Evolutionary conservation across 768 basidiomycete species (phyloP), one percentile per base, ranked within the genome.

Genomic region (Suillus weaverae): DNA sequence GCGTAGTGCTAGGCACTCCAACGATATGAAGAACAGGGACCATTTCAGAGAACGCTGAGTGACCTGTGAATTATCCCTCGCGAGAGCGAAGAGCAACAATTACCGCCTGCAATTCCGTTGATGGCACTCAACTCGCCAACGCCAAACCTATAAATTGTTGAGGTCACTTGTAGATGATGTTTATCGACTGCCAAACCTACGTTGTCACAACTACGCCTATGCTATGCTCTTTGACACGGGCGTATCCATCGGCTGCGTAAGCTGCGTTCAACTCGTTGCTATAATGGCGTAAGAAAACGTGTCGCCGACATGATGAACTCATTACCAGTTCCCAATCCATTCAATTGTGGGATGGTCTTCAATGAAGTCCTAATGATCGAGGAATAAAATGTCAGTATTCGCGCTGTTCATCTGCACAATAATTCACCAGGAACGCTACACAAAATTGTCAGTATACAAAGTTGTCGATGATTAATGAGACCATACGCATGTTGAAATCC

Each of bases 181-280:
- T 14, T 35, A 33, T 33, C 39, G 5, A 43, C 2, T 22, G 5
- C n/a, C 14, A 38, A 16, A 71, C 80, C n/a, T 70, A 90, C 89
- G 91, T 97, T 13, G 95, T 97, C 38, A 85, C 76, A 5, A 95
- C 76, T 9, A 87, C 92, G 59, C 91, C 92, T 56, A 94, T 78
- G 69, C 85, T 82, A 55, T 82, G 79, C 59, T 89, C 86, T 68
- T 94, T 96, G 61, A 95, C 88, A 64, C 96, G 85, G 22, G 95
- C 93, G 75, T 97, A 97, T 13, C 95, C 95, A 71, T 96, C 95
- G 0, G 93, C 93, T 18, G 95, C 95, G 75, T 97, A 97, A 0
- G 92, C 83, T 0, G 93, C 91, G 68, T 95, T 93, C 55, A 95
- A 81, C 72, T 95, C 91, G 66, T 94, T 93, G 68, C 91, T 92